phyloP scores from a whole-genome alignment of 1,139 yeast genomes.

The Debaryomyces udenii region DNA sequence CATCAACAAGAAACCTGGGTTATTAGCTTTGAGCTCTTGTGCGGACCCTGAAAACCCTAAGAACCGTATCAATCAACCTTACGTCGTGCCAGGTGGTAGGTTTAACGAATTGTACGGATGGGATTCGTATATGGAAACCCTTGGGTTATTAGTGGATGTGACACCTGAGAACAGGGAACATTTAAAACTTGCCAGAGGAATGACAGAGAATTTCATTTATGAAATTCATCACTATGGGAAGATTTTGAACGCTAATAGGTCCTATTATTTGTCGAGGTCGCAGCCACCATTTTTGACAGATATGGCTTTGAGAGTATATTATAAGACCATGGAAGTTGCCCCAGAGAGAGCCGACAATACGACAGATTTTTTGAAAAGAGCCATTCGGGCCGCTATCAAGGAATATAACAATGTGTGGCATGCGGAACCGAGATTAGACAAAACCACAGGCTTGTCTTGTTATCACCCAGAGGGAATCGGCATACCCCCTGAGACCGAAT shows the following conservation, averaged over 20 bases:
- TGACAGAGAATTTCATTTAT: constrained; percentile 90
- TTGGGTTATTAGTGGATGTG: constrained; percentile 76
- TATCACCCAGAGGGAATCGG: constrained; percentile 91
- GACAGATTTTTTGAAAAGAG: constrained; percentile 61
- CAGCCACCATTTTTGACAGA: constrained; percentile 99
- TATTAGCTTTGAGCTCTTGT: constrained; percentile 76
- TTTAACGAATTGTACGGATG: constrained; percentile 97
- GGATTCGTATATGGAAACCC: constrained; percentile 94
- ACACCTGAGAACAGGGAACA: constrained; percentile 48
- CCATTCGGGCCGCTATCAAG: constrained; percentile 78
- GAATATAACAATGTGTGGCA: constrained; percentile 88
- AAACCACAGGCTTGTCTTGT: constrained; percentile 79
- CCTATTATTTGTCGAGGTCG: constrained; percentile 87
- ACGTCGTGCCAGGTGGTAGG: constrained; percentile 96
- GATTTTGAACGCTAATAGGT: constrained; percentile 90
- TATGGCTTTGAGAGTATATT: constrained; percentile 76
- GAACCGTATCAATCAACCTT: constrained; percentile 71
- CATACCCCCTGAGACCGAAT: constrained; percentile 95
- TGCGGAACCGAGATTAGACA: constrained; percentile 71
- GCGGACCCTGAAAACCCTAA: constrained; percentile 52
- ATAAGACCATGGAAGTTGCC: constrained; percentile 51
- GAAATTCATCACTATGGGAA: constrained; percentile 92
- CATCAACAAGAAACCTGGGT: constrained; percentile 81
- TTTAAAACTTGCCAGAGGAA: constrained; percentile 71
- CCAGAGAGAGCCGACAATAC: constrained; percentile 44